Evolutionary conservation across 441 rosid genomes (phyloP), one percentile per base, ranked within the genome.

Genomic region (Euphorbia corollata): DNA sequence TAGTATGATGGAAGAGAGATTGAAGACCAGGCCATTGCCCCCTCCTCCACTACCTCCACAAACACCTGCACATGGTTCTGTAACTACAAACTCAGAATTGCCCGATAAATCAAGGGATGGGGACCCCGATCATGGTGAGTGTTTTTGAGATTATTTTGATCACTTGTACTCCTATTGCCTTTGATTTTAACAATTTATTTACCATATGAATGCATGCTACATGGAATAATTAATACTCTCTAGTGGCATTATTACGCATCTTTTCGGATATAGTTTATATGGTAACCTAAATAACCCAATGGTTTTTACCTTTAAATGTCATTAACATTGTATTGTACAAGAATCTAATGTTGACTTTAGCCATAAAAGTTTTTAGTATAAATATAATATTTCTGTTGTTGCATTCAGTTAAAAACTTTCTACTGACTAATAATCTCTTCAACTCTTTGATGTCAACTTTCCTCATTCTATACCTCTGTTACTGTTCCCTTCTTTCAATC

Each of bases 11-110:
- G 96, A 89, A 78, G 96, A 91, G 81, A 89, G 99, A 78, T 72
- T 88, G 77, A 91, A 85, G 81, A 75, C 78, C 74, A 87, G 77
- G 72, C 98, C 98, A 56, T 81, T 86, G 75, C 99, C 97, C 65
- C 96, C 96, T 19, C 99, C 97, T 68, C 96, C 96, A 16, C 99
- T 77, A 48, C 95, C 96, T 66, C 85, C 82, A 32, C 86, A 68
- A 59, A 72, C 76, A 50, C 79, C 85, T 41, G 80, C 67, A 56
- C 88, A 85, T 76, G 84, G 75, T 72, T 74, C 76, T 75, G 85
- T 79, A 53, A 82, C 70, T 74, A 50, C 78, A 68, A 74, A 67
- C 69, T 67, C 81, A 53, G 99, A 93, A 68, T 30, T 79, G 74
- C 83, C 77, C 32, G 75, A 83, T 71, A 87, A 84, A 78, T 70